Conservation (phyloP, 2,329 filamentous ascomycete genomes). For the Thelonectria discophora region DNA sequence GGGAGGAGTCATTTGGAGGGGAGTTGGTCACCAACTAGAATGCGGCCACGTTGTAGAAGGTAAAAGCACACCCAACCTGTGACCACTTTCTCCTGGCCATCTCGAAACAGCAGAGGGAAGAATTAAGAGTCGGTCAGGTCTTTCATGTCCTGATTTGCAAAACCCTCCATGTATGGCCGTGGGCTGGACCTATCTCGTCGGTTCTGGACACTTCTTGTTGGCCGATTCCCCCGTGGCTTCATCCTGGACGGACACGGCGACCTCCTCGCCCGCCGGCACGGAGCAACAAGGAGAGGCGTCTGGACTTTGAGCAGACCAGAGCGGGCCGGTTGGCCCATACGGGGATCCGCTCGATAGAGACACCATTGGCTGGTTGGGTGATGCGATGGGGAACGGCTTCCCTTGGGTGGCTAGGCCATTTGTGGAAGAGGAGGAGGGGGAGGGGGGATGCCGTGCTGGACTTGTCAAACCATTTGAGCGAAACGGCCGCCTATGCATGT, state of each 20-base stretch:
- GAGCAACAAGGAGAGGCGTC: slow-evolving; percentile 12
- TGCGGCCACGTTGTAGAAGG: not conserved
- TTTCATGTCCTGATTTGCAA: too few species aligned
- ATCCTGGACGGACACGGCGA: slow-evolving; percentile 12
- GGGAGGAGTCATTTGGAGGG: too few species aligned
- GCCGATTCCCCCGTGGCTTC: too few species aligned
- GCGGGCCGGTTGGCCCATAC: slow-evolving; percentile 13
- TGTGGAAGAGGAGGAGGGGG: not conserved
- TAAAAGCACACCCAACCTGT: not conserved
- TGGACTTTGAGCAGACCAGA: slow-evolving; percentile 13
- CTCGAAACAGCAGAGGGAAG: too few species aligned
- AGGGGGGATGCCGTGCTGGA: too few species aligned
- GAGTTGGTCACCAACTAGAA: not conserved
- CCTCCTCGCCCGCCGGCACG: slow-evolving; percentile 3
- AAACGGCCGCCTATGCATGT: too few species aligned
- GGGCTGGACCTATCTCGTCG: not conserved
- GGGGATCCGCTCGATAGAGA: not conserved
- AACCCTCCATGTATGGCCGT: too few species aligned
- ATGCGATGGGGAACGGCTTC: not conserved
- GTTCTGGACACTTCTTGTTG: not conserved
- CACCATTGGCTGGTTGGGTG: not conserved
- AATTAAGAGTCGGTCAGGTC: too few species aligned
- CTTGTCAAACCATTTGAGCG: too few species aligned
- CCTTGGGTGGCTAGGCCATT: not conserved
- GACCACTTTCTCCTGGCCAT: too few species aligned